These are phyloP conservation scores for Copromyces sp. DNA, from an alignment of 495 filamentous ascomycete species.

Conservation along the genomic window DNA sequence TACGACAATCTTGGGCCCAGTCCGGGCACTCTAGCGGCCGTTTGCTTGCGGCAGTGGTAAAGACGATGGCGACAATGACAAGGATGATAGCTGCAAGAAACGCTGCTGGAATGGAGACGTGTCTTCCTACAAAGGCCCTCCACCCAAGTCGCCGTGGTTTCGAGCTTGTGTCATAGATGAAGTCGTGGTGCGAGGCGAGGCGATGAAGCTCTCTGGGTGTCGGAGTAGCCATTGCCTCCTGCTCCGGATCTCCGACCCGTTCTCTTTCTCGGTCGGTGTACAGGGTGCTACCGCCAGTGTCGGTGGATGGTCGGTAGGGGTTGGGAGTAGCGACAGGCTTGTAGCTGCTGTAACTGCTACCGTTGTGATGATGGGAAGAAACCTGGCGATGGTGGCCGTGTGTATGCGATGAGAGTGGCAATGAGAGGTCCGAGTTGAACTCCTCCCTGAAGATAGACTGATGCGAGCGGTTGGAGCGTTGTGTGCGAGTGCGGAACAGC, in stretches of 20 bases:
- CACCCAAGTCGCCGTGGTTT: constrained; percentile 12
- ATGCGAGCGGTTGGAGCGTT: constrained; percentile 8
- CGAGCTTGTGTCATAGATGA: constrained; percentile 13
- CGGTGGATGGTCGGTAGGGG: neutral
- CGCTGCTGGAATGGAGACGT: constrained; percentile 17
- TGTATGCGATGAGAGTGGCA: constrained; percentile 2
- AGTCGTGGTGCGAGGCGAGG: constrained; percentile 22
- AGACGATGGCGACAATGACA: constrained; percentile 16
- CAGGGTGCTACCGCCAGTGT: neutral
- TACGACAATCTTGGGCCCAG: constrained; percentile 15
- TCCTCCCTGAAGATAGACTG: constrained; percentile 22
- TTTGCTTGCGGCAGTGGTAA: constrained; percentile 13
- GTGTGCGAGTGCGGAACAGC: neutral
- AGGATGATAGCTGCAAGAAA: constrained; percentile 14
- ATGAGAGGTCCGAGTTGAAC: constrained; percentile 11
- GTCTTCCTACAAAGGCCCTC: constrained; percentile 16
- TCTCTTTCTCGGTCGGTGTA: neutral
- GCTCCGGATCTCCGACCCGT: neutral
- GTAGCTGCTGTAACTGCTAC: neutral
- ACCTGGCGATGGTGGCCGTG: constrained; percentile 7
- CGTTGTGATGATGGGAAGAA: neutral
- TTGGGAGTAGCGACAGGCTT: neutral
- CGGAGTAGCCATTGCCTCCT: neutral
- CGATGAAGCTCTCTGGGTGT: constrained; percentile 19
- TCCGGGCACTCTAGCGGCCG: constrained; percentile 18